Conservation (phyloP, 2,329 filamentous ascomycete genomes). For the Neonectria faginata region DNA sequence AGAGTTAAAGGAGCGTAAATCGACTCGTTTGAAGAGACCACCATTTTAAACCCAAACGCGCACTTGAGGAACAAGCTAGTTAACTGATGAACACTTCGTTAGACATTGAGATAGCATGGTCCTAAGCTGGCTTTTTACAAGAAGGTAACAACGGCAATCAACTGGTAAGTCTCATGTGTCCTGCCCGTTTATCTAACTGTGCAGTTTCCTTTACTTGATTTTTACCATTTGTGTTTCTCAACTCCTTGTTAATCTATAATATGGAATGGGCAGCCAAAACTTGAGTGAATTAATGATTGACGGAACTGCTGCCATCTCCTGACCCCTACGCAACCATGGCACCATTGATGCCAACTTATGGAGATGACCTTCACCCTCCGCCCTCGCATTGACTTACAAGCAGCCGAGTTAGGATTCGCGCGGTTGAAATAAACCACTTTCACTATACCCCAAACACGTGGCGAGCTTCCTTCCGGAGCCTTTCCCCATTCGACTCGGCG, state of each 20-base stretch:
- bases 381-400: not conserved
- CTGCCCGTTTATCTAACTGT: not conserved
- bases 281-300: not conserved
- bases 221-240: not conserved
- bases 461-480: not conserved
- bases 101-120: not conserved
- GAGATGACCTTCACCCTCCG: not conserved
- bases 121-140: not conserved
- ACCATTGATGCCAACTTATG: not conserved
- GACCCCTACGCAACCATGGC: not conserved
- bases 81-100: not conserved
- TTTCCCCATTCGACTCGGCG: conserved; percentile 15
- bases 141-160: not conserved
- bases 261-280: no score
- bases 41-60: not conserved
- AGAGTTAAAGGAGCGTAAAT: not conserved
- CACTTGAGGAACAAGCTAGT: no score
- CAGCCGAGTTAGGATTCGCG: conserved; percentile 11
- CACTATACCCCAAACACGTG: not conserved
- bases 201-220: not conserved
- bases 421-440: conserved; percentile 3
- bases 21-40: not conserved
- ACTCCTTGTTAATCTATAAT: no score
- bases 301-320: not conserved
- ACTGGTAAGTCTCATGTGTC: not conserved